Evolutionary conservation across 2,329 filamentous ascomycete genomes (phyloP), one percentile per base, ranked within the genome.

Genomic region (Thelonectria discophora): DNA sequence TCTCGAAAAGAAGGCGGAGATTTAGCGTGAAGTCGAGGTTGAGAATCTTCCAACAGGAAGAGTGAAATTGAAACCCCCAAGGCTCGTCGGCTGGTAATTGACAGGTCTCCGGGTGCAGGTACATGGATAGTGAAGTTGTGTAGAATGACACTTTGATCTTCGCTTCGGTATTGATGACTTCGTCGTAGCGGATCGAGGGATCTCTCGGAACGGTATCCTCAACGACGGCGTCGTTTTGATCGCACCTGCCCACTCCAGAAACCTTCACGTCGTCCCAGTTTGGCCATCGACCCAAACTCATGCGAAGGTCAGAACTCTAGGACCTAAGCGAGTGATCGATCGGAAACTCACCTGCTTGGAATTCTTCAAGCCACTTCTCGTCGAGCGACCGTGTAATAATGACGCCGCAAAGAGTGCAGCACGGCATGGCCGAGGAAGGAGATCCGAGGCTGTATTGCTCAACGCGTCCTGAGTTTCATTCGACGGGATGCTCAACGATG

Each of bases 201-300:
- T 65, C 12, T 9, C 6, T n/a, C n/a, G 65, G 65, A 13, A 55
- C 58, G 1, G 13, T 8, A 1, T 30, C 56, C 8, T 37, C 42
- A 5, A 45, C 7, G 6, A 21, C 18, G 12, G 54, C 50, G 18
- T 63, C 43, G 10, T 39, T 3, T 30, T 60, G 52, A 20, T 45
- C 52, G 17, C 58, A 62, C 1, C 48, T 9, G 3, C 62, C 62
- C 0, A 68, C 47, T 17, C 65, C 66, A n/a, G 66, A 62, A 12
- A 62, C 1, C 15, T 21, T 59, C 10, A 63, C 37, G 1, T 60
- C 4, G 15, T 42, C 20, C 32, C 53, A 65, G 5, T 65, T 27
- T 1, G 58, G 34, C 5, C 52, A 9, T 9, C 51, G 24, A 57
- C 53, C 54, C 54, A 67, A 6, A 67, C 59, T 67, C 7, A 5